Conservation (phyloP, 2,329 filamentous ascomycete species). For the Xylaria sp. region DNA sequence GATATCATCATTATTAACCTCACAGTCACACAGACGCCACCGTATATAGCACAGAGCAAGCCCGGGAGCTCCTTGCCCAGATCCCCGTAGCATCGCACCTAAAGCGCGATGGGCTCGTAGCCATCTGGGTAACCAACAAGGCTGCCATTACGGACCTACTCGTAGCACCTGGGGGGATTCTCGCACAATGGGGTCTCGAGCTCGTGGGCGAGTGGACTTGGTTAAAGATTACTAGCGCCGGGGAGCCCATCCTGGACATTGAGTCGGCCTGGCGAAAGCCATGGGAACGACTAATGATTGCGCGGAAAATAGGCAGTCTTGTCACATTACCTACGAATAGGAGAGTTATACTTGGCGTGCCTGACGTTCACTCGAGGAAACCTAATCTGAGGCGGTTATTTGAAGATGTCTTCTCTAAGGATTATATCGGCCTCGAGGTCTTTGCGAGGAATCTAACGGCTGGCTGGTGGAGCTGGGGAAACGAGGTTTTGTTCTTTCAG, state of each 20-base stretch:
- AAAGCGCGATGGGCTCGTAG: conserved; percentile 66
- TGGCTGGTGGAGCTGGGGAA: conserved; percentile 83
- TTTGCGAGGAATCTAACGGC: conserved; percentile 79
- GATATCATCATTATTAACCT: conserved; percentile 9
- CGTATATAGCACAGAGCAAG: conserved; percentile 57
- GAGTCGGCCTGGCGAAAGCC: conserved; percentile 75
- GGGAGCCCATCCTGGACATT: conserved; percentile 71
- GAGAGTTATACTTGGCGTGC: conserved; percentile 74
- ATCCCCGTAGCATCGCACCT: conserved; percentile 69
- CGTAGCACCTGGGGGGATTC: conserved; percentile 67
- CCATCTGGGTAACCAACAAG: conserved; percentile 83
- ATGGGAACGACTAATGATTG: conserved; percentile 78
- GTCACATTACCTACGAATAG: conserved; percentile 51
- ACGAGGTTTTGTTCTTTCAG: conserved; percentile 78
- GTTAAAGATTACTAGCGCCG: conserved; percentile 75
- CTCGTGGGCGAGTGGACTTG: conserved; percentile 78
- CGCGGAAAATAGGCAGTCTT: conserved; percentile 53
- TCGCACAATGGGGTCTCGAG: conserved; percentile 73
- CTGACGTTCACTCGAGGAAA: conserved; percentile 82
- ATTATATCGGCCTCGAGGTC: conserved; percentile 73
- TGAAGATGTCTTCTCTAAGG: conserved; percentile 60
- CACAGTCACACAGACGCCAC: conserved; percentile 46
- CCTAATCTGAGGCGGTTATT: conserved; percentile 74
- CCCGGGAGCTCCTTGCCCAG: conserved; percentile 60
- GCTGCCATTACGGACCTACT: conserved; percentile 66